Evolutionary conservation across 2,329 filamentous ascomycete genomes (phyloP).

Genomic region (Cercospora berteroae): DNA sequence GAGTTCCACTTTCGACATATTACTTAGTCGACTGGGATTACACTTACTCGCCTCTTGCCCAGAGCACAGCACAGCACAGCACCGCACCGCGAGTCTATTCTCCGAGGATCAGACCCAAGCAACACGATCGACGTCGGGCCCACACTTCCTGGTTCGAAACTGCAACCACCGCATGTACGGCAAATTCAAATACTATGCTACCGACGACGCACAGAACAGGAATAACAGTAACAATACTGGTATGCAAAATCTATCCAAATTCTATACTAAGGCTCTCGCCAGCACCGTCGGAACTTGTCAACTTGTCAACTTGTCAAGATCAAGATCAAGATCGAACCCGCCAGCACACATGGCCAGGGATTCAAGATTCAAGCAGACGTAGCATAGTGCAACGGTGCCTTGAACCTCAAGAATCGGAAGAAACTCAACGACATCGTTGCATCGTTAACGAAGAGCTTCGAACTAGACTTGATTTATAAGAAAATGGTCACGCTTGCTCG

Average conservation of each 20-base stretch:
- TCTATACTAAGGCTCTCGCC: conserved; percentile 60
- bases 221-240: conserved; percentile 56
- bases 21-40: too few relatives aligned
- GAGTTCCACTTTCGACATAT: too few relatives aligned
- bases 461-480: conserved; percentile 48
- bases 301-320: too few relatives aligned
- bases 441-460: conserved; percentile 52
- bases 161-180: conserved; percentile 74
- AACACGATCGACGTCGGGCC: too few relatives aligned
- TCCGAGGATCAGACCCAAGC: too few relatives aligned
- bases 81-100: too few relatives aligned
- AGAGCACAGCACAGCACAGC: too few relatives aligned
- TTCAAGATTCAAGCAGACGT: conserved; percentile 53
- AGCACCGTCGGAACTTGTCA: conserved; percentile 56
- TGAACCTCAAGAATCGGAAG: conserved; percentile 58
- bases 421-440: conserved; percentile 54
- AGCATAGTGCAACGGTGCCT: conserved; percentile 54
- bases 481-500: not conserved
- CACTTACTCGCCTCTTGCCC: too few relatives aligned
- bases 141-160: conserved; percentile 67
- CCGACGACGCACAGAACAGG: conserved; percentile 59
- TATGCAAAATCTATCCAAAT: conserved; percentile 62
- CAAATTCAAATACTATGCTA: conserved; percentile 67
- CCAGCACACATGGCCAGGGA: conserved; percentile 42
- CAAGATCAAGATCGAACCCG: conserved; percentile 50